These are phyloP conservation scores for Cryphonectria parasitica DNA, from an alignment of 2,329 filamentous ascomycete species.

Conservation along the genomic window DNA sequence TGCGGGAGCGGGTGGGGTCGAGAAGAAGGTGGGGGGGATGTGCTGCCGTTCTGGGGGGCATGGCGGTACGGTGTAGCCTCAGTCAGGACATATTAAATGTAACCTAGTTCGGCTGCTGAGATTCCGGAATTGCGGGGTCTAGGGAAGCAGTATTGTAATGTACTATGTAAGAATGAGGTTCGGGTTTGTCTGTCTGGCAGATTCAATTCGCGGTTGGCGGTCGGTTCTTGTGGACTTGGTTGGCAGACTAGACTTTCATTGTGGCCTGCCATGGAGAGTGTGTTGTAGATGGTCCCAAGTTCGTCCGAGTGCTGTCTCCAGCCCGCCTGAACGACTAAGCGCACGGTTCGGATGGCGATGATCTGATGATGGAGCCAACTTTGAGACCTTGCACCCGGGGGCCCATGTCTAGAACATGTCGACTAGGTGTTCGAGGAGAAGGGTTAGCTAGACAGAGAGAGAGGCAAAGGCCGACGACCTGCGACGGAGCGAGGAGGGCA, in stretches of 20 bases:
- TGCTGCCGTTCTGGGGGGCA: background rate
- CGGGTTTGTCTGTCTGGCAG: background rate
- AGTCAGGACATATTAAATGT: background rate
- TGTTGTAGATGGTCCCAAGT: background rate
- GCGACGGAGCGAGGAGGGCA: background rate
- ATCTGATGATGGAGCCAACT: background rate
- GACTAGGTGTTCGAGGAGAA: background rate
- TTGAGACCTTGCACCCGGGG: background rate
- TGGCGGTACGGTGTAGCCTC: background rate
- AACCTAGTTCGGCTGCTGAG: background rate
- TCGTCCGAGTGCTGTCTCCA: background rate
- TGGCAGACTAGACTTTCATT: too few relatives aligned
- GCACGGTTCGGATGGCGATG: background rate
- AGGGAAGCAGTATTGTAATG: background rate
- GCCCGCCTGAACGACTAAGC: background rate
- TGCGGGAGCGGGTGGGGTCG: constrained; percentile 13
- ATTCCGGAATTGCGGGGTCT: background rate
- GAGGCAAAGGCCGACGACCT: too few relatives aligned
- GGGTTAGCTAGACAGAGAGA: background rate
- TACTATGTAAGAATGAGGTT: background rate
- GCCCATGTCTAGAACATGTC: background rate
- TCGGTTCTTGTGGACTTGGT: background rate
- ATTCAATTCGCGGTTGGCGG: background rate
- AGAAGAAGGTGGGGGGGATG: background rate
- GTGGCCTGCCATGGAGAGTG: background rate